These are phyloP conservation scores for Anethum foeniculum DNA, from an alignment of 140 eudicot species.

Conservation along the genomic window DNA sequence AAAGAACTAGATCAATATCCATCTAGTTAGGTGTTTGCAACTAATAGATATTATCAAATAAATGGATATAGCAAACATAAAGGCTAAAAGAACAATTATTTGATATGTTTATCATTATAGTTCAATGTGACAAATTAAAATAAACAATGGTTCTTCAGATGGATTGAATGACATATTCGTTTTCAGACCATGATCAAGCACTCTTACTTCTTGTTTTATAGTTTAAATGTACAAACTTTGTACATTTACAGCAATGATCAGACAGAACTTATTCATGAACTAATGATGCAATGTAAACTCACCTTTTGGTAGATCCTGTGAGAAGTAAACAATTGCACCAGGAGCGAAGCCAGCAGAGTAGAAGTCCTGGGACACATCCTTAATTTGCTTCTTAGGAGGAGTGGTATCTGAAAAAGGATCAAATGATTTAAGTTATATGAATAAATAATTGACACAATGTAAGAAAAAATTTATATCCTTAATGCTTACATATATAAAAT, in stretches of 20 bases:
- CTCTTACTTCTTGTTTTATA: not conserved
- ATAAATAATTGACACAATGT: not conserved
- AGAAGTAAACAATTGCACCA: constrained; percentile 78
- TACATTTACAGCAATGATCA: not conserved
- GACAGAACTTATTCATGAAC: not conserved
- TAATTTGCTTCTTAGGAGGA: constrained; percentile 80
- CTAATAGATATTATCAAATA: not conserved
- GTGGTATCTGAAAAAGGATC: constrained; percentile 45
- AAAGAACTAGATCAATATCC: not conserved
- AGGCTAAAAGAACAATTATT: not conserved
- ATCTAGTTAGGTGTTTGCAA: not conserved
- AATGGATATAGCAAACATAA: not conserved
- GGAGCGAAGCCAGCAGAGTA: constrained; percentile 88
- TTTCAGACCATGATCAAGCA: not conserved
- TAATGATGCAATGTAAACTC: not conserved
- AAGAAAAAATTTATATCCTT: not conserved
- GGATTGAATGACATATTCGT: not conserved
- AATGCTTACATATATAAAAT: constrained; percentile 54
- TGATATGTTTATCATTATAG: not conserved
- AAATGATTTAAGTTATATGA: not conserved
- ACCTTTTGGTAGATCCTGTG: constrained; percentile 73
- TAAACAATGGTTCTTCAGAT: not conserved
- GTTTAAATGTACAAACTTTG: no score
- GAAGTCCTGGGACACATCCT: constrained; percentile 55
- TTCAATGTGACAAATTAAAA: not conserved